Conservation (phyloP, 257 asterid species). For the Eucommia ulmoides region DNA sequence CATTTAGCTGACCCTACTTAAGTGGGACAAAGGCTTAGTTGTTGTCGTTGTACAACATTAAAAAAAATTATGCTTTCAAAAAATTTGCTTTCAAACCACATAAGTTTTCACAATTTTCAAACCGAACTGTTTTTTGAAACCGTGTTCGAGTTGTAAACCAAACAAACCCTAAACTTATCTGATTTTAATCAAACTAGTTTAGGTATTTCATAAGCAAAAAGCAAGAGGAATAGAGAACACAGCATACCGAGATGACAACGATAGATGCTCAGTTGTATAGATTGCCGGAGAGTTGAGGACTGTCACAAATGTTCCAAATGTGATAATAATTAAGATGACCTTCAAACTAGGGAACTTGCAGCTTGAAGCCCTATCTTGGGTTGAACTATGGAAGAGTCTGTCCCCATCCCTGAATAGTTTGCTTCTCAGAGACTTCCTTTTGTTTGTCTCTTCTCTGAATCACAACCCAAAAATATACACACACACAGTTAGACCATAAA, state of each 20-base stretch:
- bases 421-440: conserved; percentile 42
- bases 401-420: conserved; percentile 55
- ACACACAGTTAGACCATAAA: background rate
- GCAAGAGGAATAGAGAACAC: background rate
- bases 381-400: conserved; percentile 35
- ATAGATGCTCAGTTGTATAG: conserved; percentile 36
- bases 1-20: too few relatives aligned
- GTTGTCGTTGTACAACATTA: too few relatives aligned
- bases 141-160: too few relatives aligned
- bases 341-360: conserved; percentile 52
- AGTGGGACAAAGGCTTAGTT: too few relatives aligned
- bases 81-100: too few relatives aligned
- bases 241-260: conserved; percentile 39
- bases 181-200: too few relatives aligned
- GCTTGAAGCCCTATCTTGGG: conserved; percentile 35
- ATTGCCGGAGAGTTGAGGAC: conserved; percentile 48
- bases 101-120: too few relatives aligned
- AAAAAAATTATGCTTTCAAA: too few relatives aligned
- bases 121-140: too few relatives aligned
- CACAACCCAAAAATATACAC: background rate
- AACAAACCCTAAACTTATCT: too few relatives aligned
- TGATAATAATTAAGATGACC: conserved; percentile 44
- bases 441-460: conserved; percentile 62
- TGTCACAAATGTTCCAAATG: conserved; percentile 51
- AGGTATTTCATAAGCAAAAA: too few relatives aligned